Base-by-base conservation (phyloP, 2,329 filamentous ascomycete species). In the Colletotrichum abscissum region DNA sequence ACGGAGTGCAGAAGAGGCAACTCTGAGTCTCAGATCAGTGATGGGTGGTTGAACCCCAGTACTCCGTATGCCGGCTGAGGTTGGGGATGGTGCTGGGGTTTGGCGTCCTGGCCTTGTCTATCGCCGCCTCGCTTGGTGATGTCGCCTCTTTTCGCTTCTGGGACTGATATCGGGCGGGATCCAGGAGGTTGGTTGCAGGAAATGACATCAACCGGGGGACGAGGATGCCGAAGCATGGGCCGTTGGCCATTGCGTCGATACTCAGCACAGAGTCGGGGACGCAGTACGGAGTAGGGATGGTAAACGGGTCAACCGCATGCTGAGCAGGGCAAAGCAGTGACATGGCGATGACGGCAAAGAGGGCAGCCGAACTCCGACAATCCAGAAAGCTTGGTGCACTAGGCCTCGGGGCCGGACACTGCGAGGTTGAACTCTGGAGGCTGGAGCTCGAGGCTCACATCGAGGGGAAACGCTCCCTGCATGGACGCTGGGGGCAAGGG, bases 381-480 rank as follows among this genome's bases (percentile, higher is more conserved):
- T 9, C 30, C 11, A 33, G 30, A 19, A 26, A 26, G 49, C n/a
- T 35, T 26, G 28, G 28, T 19, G 19, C n/a, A 54, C n/a, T 7
- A n/a, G 24, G 12, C n/a, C 49, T 55, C 14, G n/a, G 33, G 62
- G 46, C 35, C n/a, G 30, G 33, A 33, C 30, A 38, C n/a, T 65
- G 67, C 49, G 35, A 69, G 60, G 26, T 63, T 35, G 49, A 38
- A 22, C 16, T 19, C 19, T 49, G 42, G 28, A 22, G 42, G 42
- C 19, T 49, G 42, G 42, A n/a, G 42, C 7, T 49, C 19, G 42
- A 49, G 38, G 19, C 4, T 35, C 59, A 35, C 14, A 14, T 38
- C 22, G 35, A 62, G 24, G 46, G 62, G 67, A 66, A 73, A 71
- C 67, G 46, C 71, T 71, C 67, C 67, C 62, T 73, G 71, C 71